Conservation (phyloP, 2,329 filamentous ascomycete species). For the Pseudocercospora cruenta region DNA sequence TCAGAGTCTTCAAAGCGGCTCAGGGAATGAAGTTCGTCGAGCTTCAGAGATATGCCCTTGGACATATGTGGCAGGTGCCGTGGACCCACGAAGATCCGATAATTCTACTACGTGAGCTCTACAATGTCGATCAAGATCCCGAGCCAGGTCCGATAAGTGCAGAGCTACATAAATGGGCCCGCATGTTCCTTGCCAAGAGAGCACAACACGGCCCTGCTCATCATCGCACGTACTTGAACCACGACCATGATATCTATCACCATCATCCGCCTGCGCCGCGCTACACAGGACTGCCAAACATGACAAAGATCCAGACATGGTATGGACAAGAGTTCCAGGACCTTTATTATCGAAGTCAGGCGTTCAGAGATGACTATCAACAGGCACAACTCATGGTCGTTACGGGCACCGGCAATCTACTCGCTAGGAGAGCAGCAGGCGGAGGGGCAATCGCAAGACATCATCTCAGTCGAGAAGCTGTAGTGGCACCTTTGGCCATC, state of each 20-base stretch:
- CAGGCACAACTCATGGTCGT: background rate
- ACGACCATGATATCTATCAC: background rate
- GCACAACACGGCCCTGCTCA: background rate
- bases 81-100: slow-evolving; percentile 44
- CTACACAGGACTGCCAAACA: background rate
- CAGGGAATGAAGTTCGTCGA: slow-evolving; percentile 43
- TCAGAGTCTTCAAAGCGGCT: slow-evolving; percentile 41
- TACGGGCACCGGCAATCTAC: too few relatives aligned
- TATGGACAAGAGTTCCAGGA: slow-evolving; percentile 1
- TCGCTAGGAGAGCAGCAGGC: too few relatives aligned
- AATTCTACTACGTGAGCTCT: slow-evolving; percentile 40
- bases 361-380: slow-evolving; percentile 18
- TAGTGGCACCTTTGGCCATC: background rate
- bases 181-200: slow-evolving; percentile 27
- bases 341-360: slow-evolving; percentile 10
- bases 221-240: background rate
- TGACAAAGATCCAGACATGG: slow-evolving; percentile 10
- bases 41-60: slow-evolving; percentile 40
- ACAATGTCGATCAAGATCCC: slow-evolving; percentile 26
- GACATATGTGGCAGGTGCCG: slow-evolving; percentile 38
- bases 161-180: slow-evolving; percentile 34
- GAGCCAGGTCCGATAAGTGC: slow-evolving; percentile 25
- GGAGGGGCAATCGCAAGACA: too few relatives aligned
- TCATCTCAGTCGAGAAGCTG: background rate
- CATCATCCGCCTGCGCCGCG: background rate